phyloP scores from a whole-genome alignment of 2,329 filamentous ascomycete genomes.

The Aspergillus persii region DNA sequence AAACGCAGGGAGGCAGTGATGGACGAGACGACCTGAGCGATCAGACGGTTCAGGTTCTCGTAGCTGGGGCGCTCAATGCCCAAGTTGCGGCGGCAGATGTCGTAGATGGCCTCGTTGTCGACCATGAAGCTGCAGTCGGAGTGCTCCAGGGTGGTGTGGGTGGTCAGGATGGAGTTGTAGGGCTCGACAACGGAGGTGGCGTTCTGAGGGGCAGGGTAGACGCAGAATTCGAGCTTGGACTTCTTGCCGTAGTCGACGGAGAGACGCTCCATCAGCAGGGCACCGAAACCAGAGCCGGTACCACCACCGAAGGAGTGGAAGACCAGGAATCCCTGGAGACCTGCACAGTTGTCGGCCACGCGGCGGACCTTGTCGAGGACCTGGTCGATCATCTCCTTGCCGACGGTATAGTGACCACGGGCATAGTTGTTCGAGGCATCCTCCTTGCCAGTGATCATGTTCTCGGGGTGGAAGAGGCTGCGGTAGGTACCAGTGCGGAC shows the following conservation, averaged over 20 bases:
- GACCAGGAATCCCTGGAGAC: constrained; percentile 97
- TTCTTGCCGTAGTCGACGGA: constrained; percentile 99
- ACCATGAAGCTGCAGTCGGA: constrained; percentile 99
- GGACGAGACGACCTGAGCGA: constrained; percentile 97
- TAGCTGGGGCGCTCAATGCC: constrained; percentile 97
- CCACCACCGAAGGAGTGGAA: constrained; percentile 99
- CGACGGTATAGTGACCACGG: constrained; percentile 98
- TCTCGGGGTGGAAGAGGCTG: constrained; percentile 95
- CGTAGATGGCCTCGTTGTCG: constrained; percentile 99
- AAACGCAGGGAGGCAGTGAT: constrained; percentile 98
- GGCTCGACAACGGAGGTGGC: constrained; percentile 98
- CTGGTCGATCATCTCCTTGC: constrained; percentile 98
- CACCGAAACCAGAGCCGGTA: constrained; percentile 97
- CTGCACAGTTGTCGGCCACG: constrained; percentile 95
- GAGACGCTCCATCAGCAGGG: constrained; percentile 96
- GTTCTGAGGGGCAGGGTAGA: constrained; percentile 96
- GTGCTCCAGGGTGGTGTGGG: constrained; percentile 98
- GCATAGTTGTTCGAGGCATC: constrained; percentile 99
- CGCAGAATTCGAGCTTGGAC: constrained; percentile 99
- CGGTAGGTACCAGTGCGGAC: constrained; percentile 97
- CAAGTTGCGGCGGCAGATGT: constrained; percentile 97
- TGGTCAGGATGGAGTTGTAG: constrained; percentile 99
- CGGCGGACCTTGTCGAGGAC: constrained; percentile 97
- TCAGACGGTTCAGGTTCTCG: constrained; percentile 98
- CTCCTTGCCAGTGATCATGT: constrained; percentile 99